These are phyloP conservation scores for Talaromyces nanjingensis DNA, from an alignment of 495 filamentous ascomycete genomes.

Conservation along the genomic window DNA sequence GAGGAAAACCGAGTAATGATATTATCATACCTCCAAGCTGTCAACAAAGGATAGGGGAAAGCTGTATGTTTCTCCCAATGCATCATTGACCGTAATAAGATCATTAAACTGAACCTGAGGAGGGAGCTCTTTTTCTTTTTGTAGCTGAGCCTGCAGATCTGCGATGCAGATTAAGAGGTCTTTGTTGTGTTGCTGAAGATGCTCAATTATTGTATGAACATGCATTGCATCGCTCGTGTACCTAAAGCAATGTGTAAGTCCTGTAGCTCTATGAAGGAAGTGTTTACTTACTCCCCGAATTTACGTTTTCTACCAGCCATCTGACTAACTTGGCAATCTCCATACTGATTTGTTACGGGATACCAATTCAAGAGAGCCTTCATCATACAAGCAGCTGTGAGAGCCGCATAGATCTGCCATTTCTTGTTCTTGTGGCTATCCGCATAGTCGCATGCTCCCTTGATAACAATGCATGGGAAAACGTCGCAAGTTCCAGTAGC, in stretches of 20 bases:
- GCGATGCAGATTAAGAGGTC: too few species aligned
- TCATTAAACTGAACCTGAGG: background rate
- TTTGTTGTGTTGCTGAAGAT: too few species aligned
- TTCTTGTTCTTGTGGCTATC: background rate
- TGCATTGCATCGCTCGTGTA: too few species aligned
- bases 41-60: background rate
- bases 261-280: too few species aligned
- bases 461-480: too few species aligned
- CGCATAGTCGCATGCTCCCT: constrained; percentile 21
- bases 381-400: background rate
- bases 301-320: too few species aligned
- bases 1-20: background rate
- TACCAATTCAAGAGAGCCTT: background rate
- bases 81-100: background rate
- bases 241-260: too few species aligned
- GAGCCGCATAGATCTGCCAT: background rate
- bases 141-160: background rate
- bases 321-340: too few species aligned
- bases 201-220: too few species aligned
- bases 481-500: too few species aligned
- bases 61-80: background rate
- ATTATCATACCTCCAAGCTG: background rate
- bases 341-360: background rate
- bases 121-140: background rate
- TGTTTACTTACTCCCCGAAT: too few species aligned